Evolutionary conservation across 1,284 basidiomycete genomes (phyloP).

Genomic region (Cerioporus squamosus): DNA sequence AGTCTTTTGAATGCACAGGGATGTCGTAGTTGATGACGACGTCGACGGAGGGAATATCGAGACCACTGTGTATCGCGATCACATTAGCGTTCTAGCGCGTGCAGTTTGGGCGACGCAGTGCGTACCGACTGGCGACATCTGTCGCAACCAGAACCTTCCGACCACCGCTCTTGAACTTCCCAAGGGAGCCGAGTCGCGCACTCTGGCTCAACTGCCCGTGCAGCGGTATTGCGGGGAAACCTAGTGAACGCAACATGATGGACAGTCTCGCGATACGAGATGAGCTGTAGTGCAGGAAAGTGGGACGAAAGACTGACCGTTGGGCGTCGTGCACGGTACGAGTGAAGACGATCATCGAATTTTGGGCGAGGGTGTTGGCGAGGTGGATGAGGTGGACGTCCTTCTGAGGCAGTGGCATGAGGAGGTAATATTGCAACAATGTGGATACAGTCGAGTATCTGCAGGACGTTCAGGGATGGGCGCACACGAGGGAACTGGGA

Average conservation of each 20-base stretch:
- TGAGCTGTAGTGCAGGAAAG: neutral
- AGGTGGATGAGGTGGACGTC: constrained; percentile 93
- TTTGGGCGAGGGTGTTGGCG: constrained; percentile 87
- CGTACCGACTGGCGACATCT: constrained; percentile 91
- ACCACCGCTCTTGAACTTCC: constrained; percentile 97
- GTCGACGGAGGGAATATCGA: constrained; percentile 97
- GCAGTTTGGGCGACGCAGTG: neutral
- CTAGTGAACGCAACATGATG: constrained; percentile 88
- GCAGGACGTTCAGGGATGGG: neutral
- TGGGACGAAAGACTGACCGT: constrained; percentile 47
- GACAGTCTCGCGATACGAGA: constrained; percentile 64
- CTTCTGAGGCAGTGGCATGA: constrained; percentile 93
- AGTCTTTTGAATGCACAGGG: constrained; percentile 98
- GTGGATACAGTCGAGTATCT: constrained; percentile 97
- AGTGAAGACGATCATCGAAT: constrained; percentile 96
- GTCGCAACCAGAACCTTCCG: constrained; percentile 93
- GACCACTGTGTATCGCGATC: constrained; percentile 58
- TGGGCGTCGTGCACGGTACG: constrained; percentile 95
- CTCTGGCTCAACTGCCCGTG: constrained; percentile 97
- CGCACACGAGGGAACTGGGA: neutral
- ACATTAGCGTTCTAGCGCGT: neutral
- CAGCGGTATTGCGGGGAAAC: constrained; percentile 94
- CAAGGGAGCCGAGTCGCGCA: constrained; percentile 91
- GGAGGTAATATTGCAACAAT: constrained; percentile 93
- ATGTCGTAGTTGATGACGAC: constrained; percentile 99